Conservation (phyloP, 2,329 filamentous ascomycete genomes). For the Scytalidium sp. region DNA sequence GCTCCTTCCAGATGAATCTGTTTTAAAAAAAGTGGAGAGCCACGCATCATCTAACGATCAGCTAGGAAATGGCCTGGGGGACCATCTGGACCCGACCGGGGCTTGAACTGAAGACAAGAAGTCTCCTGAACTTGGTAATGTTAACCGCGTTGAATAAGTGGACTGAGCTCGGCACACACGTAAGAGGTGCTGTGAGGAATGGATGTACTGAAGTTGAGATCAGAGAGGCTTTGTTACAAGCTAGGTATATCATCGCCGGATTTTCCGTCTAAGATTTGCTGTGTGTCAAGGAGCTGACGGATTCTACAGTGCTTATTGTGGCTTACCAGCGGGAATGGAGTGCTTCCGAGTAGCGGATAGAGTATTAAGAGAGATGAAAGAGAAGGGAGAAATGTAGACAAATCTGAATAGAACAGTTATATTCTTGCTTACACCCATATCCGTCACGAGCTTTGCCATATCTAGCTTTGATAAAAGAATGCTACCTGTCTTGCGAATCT, state of each 20-base stretch:
- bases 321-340: constrained; percentile 26
- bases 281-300: constrained; percentile 6
- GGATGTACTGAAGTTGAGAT: constrained; percentile 25
- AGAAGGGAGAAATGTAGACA: constrained; percentile 22
- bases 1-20: too few species aligned
- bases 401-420: too few species aligned
- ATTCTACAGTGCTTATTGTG: constrained; percentile 23
- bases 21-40: not conserved
- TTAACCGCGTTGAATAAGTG: constrained; percentile 25
- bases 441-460: too few species aligned
- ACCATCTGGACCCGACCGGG: constrained; percentile 28
- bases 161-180: constrained; percentile 27
- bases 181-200: constrained; percentile 26
- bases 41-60: too few species aligned
- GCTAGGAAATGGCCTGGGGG: constrained; percentile 25
- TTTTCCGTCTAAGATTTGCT: not conserved
- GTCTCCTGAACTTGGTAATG: constrained; percentile 26
- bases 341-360: constrained; percentile 25
- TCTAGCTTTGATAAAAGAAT: too few species aligned
- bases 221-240: constrained; percentile 24
- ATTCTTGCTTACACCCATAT: too few species aligned
- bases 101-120: constrained; percentile 19
- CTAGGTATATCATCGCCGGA: constrained; percentile 16
- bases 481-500: too few species aligned
- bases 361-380: constrained; percentile 25